phyloP scores from a whole-genome alignment of 345 rosid species.

The Excoecaria cochinchinensis region DNA sequence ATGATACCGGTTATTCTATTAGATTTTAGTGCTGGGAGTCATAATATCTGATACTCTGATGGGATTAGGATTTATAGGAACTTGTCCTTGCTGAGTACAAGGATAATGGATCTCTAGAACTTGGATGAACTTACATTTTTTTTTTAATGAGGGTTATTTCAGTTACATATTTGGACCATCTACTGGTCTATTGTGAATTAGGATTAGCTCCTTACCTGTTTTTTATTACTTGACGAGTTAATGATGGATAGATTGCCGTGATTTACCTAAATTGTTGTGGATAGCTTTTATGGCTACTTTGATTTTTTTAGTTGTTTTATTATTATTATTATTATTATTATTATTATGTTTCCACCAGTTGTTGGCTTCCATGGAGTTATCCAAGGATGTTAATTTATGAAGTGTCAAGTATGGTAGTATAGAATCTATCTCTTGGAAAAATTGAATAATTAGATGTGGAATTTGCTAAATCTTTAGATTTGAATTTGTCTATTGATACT shows the following conservation, averaged over 20 bases:
- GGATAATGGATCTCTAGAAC: conserved; percentile 7
- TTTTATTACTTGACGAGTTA: not conserved
- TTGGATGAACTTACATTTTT: not conserved
- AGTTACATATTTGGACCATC: not conserved
- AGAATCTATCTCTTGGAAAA: not conserved
- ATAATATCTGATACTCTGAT: not conserved
- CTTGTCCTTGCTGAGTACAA: not conserved
- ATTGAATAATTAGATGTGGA: not conserved
- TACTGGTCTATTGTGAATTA: not conserved
- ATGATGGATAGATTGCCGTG: not conserved
- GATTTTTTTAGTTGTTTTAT: not conserved
- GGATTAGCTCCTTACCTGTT: not conserved
- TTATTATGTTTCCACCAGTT: too few relatives aligned
- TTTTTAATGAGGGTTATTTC: not conserved
- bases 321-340: too few relatives aligned
- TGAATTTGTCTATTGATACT: not conserved
- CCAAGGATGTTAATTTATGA: not conserved
- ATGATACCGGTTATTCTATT: not conserved
- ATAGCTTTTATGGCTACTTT: not conserved
- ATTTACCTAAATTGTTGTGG: not conserved
- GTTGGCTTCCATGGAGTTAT: too few relatives aligned
- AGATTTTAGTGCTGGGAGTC: not conserved
- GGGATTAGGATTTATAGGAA: not conserved
- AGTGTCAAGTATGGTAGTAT: not conserved
- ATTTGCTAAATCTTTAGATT: not conserved